phyloP scores from a whole-genome alignment of 2,329 filamentous ascomycete species.

The Phyllosticta citribraziliensis region DNA sequence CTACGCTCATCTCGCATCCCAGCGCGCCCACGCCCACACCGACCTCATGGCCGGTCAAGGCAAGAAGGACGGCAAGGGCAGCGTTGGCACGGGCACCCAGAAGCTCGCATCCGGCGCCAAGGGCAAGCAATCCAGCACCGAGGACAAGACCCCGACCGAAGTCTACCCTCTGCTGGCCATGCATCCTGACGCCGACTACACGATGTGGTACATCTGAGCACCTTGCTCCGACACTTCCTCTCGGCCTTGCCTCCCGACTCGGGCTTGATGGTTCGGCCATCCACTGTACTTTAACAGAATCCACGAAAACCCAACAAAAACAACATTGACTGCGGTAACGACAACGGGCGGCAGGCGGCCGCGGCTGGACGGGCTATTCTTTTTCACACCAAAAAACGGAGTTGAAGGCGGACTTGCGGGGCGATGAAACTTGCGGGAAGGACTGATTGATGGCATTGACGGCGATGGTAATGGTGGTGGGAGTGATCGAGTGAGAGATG shows the following conservation, averaged over 20 bases:
- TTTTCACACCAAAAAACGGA: no score
- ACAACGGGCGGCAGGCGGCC: not conserved
- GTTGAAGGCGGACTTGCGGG: no score
- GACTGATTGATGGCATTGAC: no score
- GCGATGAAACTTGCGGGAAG: no score
- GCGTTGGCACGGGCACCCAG: conserved; percentile 2
- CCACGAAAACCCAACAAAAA: not conserved
- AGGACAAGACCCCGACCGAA: conserved; percentile 22
- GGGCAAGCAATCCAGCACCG: conserved; percentile 20
- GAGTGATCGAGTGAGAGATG: no score
- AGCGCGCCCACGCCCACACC: conserved; percentile 63
- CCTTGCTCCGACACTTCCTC: not conserved
- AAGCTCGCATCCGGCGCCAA: conserved; percentile 12
- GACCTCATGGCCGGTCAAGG: not conserved
- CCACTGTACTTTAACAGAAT: no score
- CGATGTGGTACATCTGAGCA: conserved; percentile 43
- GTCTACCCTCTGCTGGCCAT: conserved; percentile 32
- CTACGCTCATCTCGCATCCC: conserved; percentile 84
- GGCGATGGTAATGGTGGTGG: no score
- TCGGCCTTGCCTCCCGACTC: not conserved
- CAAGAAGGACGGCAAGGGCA: not conserved
- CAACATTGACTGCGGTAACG: not conserved
- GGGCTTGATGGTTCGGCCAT: no score
- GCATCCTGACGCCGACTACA: conserved; percentile 29
- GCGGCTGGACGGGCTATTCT: no score